These are phyloP conservation scores for Penicillium sp. DNA, from an alignment of 2,329 filamentous ascomycete genomes.

Conservation along the genomic window DNA sequence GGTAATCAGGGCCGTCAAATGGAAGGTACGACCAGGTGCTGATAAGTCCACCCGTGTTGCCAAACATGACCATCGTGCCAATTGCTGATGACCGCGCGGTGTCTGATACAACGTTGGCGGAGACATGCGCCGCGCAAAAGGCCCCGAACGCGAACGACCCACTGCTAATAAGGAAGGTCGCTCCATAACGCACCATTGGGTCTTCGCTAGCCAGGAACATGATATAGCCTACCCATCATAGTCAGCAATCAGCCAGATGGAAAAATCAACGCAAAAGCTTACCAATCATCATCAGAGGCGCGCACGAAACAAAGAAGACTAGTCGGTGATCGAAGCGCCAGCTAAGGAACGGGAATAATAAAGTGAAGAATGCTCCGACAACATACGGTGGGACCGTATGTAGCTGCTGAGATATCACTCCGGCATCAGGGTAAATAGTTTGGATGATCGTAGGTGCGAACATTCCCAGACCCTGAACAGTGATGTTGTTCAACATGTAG, in stretches of 20 bases:
- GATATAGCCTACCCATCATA: slow-evolving; percentile 54
- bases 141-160: slow-evolving; percentile 65
- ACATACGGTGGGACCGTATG: slow-evolving; percentile 70
- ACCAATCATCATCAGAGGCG: slow-evolving; percentile 64
- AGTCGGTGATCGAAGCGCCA: slow-evolving; percentile 61
- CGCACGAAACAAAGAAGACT: slow-evolving; percentile 59
- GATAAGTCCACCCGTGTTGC: slow-evolving; percentile 68
- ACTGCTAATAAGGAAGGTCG: slow-evolving; percentile 66
- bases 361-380: slow-evolving; percentile 64
- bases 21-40: slow-evolving; percentile 65
- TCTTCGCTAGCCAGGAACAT: slow-evolving; percentile 64
- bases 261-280: neutral
- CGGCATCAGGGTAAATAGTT: slow-evolving; percentile 62
- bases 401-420: slow-evolving; percentile 64
- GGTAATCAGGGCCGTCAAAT: slow-evolving; percentile 64
- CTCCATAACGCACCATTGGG: slow-evolving; percentile 62
- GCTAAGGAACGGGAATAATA: slow-evolving; percentile 61
- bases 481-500: slow-evolving; percentile 67
- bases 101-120: slow-evolving; percentile 70
- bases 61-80: slow-evolving; percentile 67
- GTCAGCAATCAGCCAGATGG: neutral
- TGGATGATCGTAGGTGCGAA: slow-evolving; percentile 68
- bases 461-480: slow-evolving; percentile 68
- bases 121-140: slow-evolving; percentile 65
- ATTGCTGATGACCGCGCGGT: slow-evolving; percentile 67